phyloP scores from a whole-genome alignment of 805 yeast species.

The Saturnispora dispora region DNA sequence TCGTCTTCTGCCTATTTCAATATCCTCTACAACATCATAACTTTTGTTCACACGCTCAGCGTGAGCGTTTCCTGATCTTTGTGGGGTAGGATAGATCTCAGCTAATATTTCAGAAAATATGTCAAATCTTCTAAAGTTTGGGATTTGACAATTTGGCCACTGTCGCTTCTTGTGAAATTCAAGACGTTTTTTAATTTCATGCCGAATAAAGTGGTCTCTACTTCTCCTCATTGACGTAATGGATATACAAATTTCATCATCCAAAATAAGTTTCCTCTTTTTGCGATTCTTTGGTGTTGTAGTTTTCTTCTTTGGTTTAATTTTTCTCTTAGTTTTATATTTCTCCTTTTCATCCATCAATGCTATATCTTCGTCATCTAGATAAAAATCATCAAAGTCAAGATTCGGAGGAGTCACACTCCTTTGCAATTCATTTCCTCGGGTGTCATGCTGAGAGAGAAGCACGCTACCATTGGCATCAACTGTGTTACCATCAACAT shows the following conservation, averaged over 20 bases:
- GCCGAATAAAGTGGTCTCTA: conserved; percentile 12
- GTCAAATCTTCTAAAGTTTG: not conserved
- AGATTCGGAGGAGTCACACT: not conserved
- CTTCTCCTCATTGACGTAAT: conserved; percentile 12
- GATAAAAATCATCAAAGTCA: not conserved
- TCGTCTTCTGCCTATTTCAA: conserved; percentile 9
- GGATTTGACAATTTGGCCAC: not conserved
- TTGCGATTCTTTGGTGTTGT: not conserved
- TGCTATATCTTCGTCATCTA: not conserved
- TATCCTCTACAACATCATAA: not conserved
- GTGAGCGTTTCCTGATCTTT: not conserved
- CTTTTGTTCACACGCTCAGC: not conserved
- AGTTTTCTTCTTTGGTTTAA: not conserved
- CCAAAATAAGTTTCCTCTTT: conserved; percentile 10
- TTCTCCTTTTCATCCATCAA: conserved; percentile 4
- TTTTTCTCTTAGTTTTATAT: not conserved
- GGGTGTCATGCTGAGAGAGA: not conserved
- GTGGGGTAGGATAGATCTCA: not conserved
- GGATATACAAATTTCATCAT: conserved; percentile 13
- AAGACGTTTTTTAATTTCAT: not conserved
- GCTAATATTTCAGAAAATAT: not conserved
- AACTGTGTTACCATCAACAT: conserved; percentile 13
- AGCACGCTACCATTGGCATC: not conserved
- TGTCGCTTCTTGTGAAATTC: not conserved
- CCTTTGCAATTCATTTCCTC: not conserved